These are phyloP conservation scores for Aspergillus eucalypticola DNA, from an alignment of 2,329 filamentous ascomycete species.

Conservation along the genomic window DNA sequence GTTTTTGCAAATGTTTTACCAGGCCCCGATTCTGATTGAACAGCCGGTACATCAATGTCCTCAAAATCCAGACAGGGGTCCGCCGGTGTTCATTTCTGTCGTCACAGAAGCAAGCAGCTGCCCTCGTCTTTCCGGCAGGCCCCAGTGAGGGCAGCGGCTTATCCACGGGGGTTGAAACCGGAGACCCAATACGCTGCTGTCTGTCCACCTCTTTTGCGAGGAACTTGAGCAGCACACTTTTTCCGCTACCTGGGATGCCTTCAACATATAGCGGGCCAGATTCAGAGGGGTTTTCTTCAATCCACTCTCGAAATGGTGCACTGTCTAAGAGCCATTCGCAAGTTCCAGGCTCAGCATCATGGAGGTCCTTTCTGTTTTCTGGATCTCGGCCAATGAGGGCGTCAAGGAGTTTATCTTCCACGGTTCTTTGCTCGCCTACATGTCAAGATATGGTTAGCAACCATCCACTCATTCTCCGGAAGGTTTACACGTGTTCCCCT, in stretches of 20 bases:
- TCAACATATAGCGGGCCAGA: background rate
- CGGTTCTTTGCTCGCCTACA: background rate
- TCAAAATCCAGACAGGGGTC: background rate
- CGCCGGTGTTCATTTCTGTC: background rate
- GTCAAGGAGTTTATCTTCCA: slow-evolving; percentile 3
- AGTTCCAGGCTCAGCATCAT: background rate
- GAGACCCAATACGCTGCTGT: background rate
- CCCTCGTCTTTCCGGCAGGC: background rate
- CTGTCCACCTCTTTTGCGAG: background rate
- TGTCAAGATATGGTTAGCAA: background rate
- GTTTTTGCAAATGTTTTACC: background rate
- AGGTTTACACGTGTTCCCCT: background rate
- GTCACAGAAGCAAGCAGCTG: slow-evolving; percentile 1
- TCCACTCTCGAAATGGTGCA: background rate
- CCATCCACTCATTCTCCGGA: too few species aligned
- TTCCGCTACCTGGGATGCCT: slow-evolving; percentile 2
- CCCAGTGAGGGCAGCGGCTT: background rate
- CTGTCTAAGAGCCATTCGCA: slow-evolving; percentile 2
- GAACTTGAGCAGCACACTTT: background rate
- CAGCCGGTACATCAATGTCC: slow-evolving; percentile 1
- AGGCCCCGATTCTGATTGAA: background rate
- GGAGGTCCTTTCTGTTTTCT: background rate
- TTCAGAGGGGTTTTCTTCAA: background rate
- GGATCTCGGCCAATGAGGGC: background rate
- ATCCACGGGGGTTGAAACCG: too few species aligned